These are phyloP conservation scores for Mercurialis annua DNA, from an alignment of 345 rosid species.

Conservation along the genomic window DNA sequence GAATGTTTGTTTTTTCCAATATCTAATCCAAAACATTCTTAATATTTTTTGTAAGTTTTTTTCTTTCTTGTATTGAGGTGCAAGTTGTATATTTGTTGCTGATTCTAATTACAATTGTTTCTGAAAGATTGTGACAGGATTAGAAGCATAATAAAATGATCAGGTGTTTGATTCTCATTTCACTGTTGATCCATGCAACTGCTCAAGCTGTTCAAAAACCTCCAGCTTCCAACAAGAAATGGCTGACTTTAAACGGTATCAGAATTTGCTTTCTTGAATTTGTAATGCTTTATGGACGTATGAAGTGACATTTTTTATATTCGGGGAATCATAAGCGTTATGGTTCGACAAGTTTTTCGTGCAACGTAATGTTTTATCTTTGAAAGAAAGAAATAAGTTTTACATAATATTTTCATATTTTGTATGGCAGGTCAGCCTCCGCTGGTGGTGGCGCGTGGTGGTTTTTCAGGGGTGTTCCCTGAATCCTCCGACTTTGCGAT, in stretches of 20 bases:
- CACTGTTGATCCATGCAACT: conserved; percentile 39
- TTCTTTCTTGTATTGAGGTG: too few relatives aligned
- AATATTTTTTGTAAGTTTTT: too few relatives aligned
- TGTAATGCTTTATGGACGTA: too few relatives aligned
- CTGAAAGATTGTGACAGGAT: conserved; percentile 21
- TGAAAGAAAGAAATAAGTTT: neutral
- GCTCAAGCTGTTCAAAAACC: conserved; percentile 19
- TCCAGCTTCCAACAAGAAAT: conserved; percentile 32
- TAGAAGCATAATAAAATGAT: conserved; percentile 43
- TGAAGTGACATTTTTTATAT: too few relatives aligned
- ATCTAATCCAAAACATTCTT: too few relatives aligned
- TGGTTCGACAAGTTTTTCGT: too few relatives aligned
- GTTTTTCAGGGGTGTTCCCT: conserved; percentile 76
- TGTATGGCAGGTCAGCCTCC: conserved; percentile 52
- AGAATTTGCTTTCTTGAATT: too few relatives aligned
- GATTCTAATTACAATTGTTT: too few relatives aligned
- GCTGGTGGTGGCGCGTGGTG: conserved; percentile 69
- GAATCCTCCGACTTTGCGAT: conserved; percentile 53
- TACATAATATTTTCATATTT: neutral
- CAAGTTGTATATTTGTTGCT: too few relatives aligned
- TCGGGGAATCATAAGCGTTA: too few relatives aligned
- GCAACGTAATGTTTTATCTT: too few relatives aligned
- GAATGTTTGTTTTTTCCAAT: too few relatives aligned
- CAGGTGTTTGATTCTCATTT: conserved; percentile 41
- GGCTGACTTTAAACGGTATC: conserved; percentile 60